phyloP scores from a whole-genome alignment of 108 stramenopile species.

The Cylindrotheca fusiformis region DNA sequence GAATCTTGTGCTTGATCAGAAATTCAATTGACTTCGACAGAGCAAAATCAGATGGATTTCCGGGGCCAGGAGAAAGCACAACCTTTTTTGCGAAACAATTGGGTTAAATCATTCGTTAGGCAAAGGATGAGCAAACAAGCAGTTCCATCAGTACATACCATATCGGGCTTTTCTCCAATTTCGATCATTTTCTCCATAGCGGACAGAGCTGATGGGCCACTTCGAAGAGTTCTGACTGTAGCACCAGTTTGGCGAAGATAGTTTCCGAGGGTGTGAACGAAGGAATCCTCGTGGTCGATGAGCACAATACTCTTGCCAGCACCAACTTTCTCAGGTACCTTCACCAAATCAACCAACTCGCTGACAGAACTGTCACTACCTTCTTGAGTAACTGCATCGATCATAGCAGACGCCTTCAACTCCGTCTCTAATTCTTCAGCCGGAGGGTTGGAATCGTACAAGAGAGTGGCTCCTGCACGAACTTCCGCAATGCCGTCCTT shows the following conservation, averaged over 20 bases:
- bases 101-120: too few relatives aligned
- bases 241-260: constrained; percentile 98
- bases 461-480: constrained; percentile 93
- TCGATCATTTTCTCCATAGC: constrained; percentile 70
- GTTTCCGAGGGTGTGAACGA: constrained; percentile 98
- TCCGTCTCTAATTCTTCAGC: constrained; percentile 97
- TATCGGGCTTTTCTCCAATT: constrained; percentile 81
- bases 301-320: constrained; percentile 86
- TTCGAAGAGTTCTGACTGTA: constrained; percentile 85
- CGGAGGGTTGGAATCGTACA: constrained; percentile 90
- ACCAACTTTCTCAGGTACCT: constrained; percentile 49
- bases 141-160: constrained; percentile 35
- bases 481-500: constrained; percentile 92
- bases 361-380: constrained; percentile 34
- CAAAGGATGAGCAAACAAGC: constrained; percentile 4
- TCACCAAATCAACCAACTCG: constrained; percentile 3
- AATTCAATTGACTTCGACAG: constrained; percentile 81
- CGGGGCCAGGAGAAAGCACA: constrained; percentile 96
- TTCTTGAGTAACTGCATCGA: constrained; percentile 81
- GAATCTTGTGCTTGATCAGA: constrained; percentile 78
- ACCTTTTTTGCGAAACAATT: constrained; percentile 34
- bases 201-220: constrained; percentile 78
- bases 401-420: constrained; percentile 96
- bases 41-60: constrained; percentile 92
- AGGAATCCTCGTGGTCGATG: constrained; percentile 97